Evolutionary conservation across 345 rosid genomes (phyloP).

Genomic region (Limnanthes douglasii): DNA sequence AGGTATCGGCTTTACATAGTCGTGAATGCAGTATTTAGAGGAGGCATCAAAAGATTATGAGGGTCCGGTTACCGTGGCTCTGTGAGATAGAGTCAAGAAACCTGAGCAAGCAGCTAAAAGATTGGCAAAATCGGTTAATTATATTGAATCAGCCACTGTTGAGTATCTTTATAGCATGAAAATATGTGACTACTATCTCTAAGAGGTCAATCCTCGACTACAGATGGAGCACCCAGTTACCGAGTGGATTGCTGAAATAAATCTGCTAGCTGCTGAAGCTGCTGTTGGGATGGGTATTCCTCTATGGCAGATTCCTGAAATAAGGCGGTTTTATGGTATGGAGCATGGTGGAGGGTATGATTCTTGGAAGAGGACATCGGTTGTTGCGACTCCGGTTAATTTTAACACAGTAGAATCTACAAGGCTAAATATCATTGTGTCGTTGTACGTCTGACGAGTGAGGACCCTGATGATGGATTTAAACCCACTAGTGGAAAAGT

Average conservation of each 20-base stretch:
- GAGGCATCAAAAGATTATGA: slow-evolving; percentile 79
- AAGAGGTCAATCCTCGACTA: slow-evolving; percentile 72
- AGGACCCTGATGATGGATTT: slow-evolving; percentile 85
- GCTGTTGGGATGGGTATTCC: slow-evolving; percentile 84
- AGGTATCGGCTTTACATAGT: slow-evolving; percentile 78
- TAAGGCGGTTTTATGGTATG: slow-evolving; percentile 64
- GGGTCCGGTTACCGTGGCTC: slow-evolving; percentile 76
- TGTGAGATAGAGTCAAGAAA: slow-evolving; percentile 38
- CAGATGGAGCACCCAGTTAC: slow-evolving; percentile 88
- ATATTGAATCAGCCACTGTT: slow-evolving; percentile 74
- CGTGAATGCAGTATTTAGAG: slow-evolving; percentile 80
- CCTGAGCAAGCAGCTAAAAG: slow-evolving; percentile 78
- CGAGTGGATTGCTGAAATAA: slow-evolving; percentile 81
- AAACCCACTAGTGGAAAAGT: slow-evolving; percentile 82
- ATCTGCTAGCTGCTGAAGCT: slow-evolving; percentile 75
- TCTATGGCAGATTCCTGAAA: slow-evolving; percentile 75
- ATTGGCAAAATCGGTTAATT: slow-evolving; percentile 59
- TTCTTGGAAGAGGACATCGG: slow-evolving; percentile 64
- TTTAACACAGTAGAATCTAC: slow-evolving; percentile 59
- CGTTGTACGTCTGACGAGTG: slow-evolving; percentile 79
- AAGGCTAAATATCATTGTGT: slow-evolving; percentile 73
- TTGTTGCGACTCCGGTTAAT: slow-evolving; percentile 38
- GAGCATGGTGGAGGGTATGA: slow-evolving; percentile 61
- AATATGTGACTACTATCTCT: slow-evolving; percentile 57
- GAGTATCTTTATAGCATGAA: slow-evolving; percentile 75